Base-by-base conservation (phyloP, 768 basidiomycete species). In the Cystobasidiopsis lactophilus region DNA sequence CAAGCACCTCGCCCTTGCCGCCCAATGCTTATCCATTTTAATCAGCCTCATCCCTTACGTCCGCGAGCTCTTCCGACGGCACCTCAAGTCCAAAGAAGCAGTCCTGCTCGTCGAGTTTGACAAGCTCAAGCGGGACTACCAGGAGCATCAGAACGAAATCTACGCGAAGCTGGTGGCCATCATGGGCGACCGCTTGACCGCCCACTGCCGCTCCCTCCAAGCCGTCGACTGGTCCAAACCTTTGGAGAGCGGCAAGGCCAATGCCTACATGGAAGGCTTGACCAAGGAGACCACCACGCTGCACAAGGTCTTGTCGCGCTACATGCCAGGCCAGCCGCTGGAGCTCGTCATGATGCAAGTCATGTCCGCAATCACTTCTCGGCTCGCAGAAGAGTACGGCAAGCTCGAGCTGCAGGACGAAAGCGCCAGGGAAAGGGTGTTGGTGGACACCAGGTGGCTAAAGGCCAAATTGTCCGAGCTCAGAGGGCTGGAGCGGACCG, bases 131-230 rank as follows among this genome's bases (percentile, higher is more conserved):
- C 75, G 91, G 80, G 93, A 96, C 67, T 96, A 82, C 63, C 91
- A 96, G 73, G 93, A 96, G 66, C 93, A 98, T 67, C 93, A 98
- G 67, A 84, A 91, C 63, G 93, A 96, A 71, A 96, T 98, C 51
- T 91, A 96, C 66, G 76, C 85, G 49, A 98, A 98, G 70, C 73
- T 98, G 52, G 80, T 98, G 55, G 83, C 85, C 40, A 98, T 96
- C 68, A 98, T 98, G 93, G 81, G 86, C 37, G 91, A 96, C 68
- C 75, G 91, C 52, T 70, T 96, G 41, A 76, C 72, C 59, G 78
- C 80, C 1, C 91, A 96, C 65, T 80, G 85, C 64, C 79, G 76
- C 60, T 72, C 80, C 24, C 14, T 57, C 18, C 62, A 91, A 84
- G 70, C 69, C 37, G 74, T 95, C 55, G 74, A 84, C 58, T 95